Base-by-base conservation (phyloP, 2,329 filamentous ascomycete species). In the Cladorrhinum sp. region DNA sequence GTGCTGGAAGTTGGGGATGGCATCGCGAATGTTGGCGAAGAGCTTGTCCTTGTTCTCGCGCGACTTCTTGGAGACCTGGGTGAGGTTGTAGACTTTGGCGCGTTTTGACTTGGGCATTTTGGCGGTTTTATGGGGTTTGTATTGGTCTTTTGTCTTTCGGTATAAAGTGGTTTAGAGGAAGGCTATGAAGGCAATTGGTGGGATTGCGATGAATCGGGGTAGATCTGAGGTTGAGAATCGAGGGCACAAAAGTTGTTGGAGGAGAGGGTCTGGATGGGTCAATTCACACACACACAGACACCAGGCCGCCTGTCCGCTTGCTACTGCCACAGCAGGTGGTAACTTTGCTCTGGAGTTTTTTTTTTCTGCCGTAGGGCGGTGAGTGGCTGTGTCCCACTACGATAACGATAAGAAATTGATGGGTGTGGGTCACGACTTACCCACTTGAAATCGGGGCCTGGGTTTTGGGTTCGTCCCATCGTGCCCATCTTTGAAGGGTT, bases 41-140 rank as follows among this genome's bases (percentile, higher is more conserved):
- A 98, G 88, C 73, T 89, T 88, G 73, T 93, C 86, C 76, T 93
- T 93, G 76, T 97, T 90, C 80, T 96, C 96, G 77, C 90, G 89
- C 65, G 86, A 88, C 82, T 97, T 98, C 82, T 96, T 97, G 76
- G 86, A 81, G 71, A 95, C 93, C 81, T 95, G 89, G 69, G 93
- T 92, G 74, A 96, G 86, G 81, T 96, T 90, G 69, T 96, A 86
- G 76, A 96, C 83, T 78, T 89, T 94, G 70, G 89, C 84, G 77
- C 95, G 91, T 84, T 95, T 98, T 66, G 95, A 98, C 82, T 96
- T 93, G 74, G 95, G 95, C 95, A 99, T 99, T 67, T 72, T 80
- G 74, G 66, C 66, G 68, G 49, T 24, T 50, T n/a, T 46, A 18
- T 46, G 7, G 10, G 6, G 28, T 50, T 39, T 48, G 20, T 63